Conservation (phyloP, 2,329 filamentous ascomycete genomes). For the Ophiocordyceps camponoti-saundersi region DNA sequence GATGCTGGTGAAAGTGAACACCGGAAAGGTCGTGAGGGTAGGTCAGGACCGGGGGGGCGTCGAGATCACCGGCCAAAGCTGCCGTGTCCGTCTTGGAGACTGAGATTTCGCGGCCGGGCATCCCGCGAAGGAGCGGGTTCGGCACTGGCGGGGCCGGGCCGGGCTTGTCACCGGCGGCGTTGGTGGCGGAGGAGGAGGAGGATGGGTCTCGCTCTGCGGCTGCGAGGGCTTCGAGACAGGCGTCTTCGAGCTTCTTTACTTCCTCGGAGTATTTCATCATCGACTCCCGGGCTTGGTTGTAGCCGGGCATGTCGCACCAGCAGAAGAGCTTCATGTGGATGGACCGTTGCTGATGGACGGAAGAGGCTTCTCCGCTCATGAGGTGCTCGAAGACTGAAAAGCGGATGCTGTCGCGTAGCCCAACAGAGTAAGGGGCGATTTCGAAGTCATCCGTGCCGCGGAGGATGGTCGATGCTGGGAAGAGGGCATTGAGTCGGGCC, state of each 20-base stretch:
- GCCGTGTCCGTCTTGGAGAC: constrained; percentile 19
- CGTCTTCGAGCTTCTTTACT: constrained; percentile 15
- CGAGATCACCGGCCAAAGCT: constrained; percentile 14
- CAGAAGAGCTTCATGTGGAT: constrained; percentile 14
- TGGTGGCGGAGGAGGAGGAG: not conserved
- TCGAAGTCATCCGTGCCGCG: constrained; percentile 8
- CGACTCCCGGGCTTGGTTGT: constrained; percentile 11
- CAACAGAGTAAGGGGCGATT: constrained; percentile 12
- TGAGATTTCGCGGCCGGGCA: constrained; percentile 21
- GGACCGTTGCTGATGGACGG: constrained; percentile 6
- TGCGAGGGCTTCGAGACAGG: constrained; percentile 11
- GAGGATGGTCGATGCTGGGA: constrained; percentile 11
- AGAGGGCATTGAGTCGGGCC: constrained; percentile 18
- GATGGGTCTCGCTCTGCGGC: constrained; percentile 1
- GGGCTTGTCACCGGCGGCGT: not conserved
- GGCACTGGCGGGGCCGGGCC: constrained; percentile 4
- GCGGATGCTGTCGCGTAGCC: constrained; percentile 17
- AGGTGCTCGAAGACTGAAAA: constrained; percentile 18
- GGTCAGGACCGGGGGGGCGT: constrained; percentile 12
- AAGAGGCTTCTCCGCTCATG: constrained; percentile 9
- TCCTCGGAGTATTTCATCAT: constrained; percentile 16
- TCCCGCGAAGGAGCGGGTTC: constrained; percentile 26
- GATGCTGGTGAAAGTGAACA: constrained; percentile 18
- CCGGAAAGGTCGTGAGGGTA: constrained; percentile 18
- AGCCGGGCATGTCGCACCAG: constrained; percentile 15